phyloP scores from a whole-genome alignment of 495 filamentous ascomycete genomes.

The Penicillium parvum region DNA sequence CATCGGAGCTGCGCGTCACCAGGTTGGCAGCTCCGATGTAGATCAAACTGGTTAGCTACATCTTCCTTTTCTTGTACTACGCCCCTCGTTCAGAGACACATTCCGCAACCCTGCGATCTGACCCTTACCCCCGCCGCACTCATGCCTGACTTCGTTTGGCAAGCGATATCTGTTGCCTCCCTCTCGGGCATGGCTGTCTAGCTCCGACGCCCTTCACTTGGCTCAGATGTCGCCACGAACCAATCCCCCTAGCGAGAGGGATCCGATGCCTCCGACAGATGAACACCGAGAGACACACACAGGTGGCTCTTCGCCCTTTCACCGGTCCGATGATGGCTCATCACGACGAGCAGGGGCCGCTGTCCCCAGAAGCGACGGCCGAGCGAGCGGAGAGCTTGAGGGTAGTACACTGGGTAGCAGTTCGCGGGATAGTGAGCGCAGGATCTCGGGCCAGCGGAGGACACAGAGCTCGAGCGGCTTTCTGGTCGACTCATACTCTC shows the following conservation, averaged over 20 bases:
- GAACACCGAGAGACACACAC: constrained; percentile 6
- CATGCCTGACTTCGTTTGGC: constrained; percentile 18
- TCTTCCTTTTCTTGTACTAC: no score
- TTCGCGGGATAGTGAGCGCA: constrained; percentile 36
- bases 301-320: constrained; percentile 4
- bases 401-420: constrained; percentile 39
- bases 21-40: constrained; percentile 20
- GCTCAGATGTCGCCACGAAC: constrained; percentile 25
- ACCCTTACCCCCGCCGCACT: constrained; percentile 1
- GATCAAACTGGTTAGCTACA: no score
- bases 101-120: neutral
- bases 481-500: constrained; percentile 41
- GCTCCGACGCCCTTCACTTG: constrained; percentile 14
- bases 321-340: constrained; percentile 16
- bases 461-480: constrained; percentile 43
- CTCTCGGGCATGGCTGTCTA: constrained; percentile 22
- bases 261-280: constrained; percentile 17
- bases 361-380: constrained; percentile 29
- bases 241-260: constrained; percentile 12
- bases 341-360: constrained; percentile 10
- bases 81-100: neutral
- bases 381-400: constrained; percentile 36
- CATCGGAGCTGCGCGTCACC: no score
- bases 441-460: constrained; percentile 25
- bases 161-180: constrained; percentile 22